Evolutionary conservation across 495 filamentous ascomycete species (phyloP).

Genomic region (Amphirosellinia nigrospora): DNA sequence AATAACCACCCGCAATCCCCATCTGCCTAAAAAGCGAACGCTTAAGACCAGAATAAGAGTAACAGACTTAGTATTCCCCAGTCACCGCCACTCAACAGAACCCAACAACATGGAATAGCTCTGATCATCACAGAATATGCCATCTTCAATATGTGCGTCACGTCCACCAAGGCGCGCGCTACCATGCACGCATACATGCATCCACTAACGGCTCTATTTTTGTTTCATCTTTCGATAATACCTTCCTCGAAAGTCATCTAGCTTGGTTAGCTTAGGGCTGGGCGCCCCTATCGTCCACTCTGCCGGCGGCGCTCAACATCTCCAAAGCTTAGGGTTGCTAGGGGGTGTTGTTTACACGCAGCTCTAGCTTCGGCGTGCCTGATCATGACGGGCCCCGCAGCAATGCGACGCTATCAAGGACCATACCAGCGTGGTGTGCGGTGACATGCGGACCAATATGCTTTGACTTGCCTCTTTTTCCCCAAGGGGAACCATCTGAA

Average conservation of each 20-base stretch:
- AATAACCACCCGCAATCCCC: not conserved
- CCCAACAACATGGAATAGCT: not conserved
- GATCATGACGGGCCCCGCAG: constrained; percentile 7
- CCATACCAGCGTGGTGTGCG: constrained; percentile 17
- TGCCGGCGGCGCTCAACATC: not conserved
- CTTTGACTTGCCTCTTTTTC: constrained; percentile 23
- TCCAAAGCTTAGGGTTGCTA: not conserved
- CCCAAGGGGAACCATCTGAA: constrained; percentile 14
- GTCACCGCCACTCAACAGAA: not conserved
- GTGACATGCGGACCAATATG: constrained; percentile 15
- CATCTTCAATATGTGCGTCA: constrained; percentile 11
- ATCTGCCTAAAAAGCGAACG: not conserved
- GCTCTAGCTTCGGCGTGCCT: not conserved
- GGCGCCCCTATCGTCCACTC: not conserved
- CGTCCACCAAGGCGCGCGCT: constrained; percentile 11
- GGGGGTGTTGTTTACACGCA: not conserved
- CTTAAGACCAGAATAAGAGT: not conserved
- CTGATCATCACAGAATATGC: not conserved
- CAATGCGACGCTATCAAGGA: constrained; percentile 17
- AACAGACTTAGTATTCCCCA: not conserved
- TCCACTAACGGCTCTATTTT: constrained; percentile 13
- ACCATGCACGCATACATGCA: constrained; percentile 9
- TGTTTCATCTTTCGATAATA: constrained; percentile 25
- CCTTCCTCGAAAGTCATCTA: not conserved
- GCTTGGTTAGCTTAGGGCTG: not conserved